Percentiles rank a stretch among this genome's conserved stretches.
These are phyloP conservation scores for Pleurotus tuoliensis DNA, from an alignment of 768 basidiomycete genomes.

Conservation along the genomic window DNA sequence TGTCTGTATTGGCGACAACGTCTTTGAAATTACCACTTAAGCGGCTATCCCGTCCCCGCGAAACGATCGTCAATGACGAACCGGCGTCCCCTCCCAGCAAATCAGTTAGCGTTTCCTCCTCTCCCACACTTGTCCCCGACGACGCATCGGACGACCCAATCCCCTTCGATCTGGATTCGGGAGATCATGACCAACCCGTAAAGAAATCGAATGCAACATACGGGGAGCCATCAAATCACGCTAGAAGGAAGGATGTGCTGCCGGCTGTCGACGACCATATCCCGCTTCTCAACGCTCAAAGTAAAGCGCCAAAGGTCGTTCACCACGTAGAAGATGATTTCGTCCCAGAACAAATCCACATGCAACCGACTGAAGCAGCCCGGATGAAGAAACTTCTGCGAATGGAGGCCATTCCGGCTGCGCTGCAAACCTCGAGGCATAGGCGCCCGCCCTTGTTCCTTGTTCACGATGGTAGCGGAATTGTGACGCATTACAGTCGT, in stretches of 20 bases:
- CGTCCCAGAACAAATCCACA: not conserved
- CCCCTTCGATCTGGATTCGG: not conserved
- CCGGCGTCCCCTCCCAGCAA: not conserved
- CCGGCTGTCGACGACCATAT: not conserved
- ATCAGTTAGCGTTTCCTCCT: not conserved
- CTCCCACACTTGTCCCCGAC: not conserved
- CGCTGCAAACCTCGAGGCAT: not conserved
- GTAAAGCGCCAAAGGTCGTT: not conserved
- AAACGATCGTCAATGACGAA: not conserved
- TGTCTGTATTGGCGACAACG: not conserved
- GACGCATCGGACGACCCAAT: not conserved
- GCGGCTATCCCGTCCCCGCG: not conserved
- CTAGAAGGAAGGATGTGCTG: not conserved
- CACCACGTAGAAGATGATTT: not conserved
- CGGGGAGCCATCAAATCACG: not conserved
- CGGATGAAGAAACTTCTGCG: not conserved
- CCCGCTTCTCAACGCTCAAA: not conserved
- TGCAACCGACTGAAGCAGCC: not conserved
- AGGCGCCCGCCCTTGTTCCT: slow-evolving; percentile 47
- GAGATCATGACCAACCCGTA: not conserved
- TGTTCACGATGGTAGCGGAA: slow-evolving; percentile 72
- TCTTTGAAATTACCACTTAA: not conserved
- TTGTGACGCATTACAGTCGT: slow-evolving; percentile 46
- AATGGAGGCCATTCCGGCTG: not conserved
- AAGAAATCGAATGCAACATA: not conserved